Evolutionary conservation across 495 filamentous ascomycete genomes (phyloP), one percentile per base, ranked within the genome.

Genomic region (Chlorociboria aeruginascens): DNA sequence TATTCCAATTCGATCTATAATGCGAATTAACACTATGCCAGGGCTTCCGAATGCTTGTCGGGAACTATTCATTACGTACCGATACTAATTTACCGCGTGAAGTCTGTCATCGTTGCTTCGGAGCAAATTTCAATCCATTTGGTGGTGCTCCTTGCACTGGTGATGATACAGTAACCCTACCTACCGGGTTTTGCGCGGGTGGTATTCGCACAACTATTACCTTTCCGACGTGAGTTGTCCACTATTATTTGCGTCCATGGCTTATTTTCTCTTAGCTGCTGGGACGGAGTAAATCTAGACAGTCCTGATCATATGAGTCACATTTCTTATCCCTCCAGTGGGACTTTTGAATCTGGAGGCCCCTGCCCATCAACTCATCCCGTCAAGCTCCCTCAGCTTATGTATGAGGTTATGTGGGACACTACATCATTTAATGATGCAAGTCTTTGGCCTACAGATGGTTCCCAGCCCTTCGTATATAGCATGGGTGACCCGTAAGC

Each of bases 221-320:
- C 28, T 74, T 72, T 56, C 71, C 71, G 2, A 68, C 68, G 49
- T 66, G 40, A 56, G 62, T 51, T 14, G 11, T 45, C 13, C 9
- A 14, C 8, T 31, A 9, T 17, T 30, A 7, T 32, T 40, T 61
- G 61, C 60, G 61, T 25, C 57, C 61, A 1, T 61, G 61, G 61
- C 20, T 4, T 25, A 25, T 2, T 25, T 25, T 1, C 58, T 8
- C 46, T 32, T 30, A 37, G 40, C 14, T 94, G 87, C 73, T 93
- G 87, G 87, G 83, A 93, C 59, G 87, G 87, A 30, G 72, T 79
- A 49, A 73, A 86, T 8, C 67, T 79, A 32, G 72, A 77, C 40
- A 71, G 63, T 34, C 58, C 66, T 29, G 64, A 72, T 49, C 73
- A 83, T 58, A 67, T 69, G 56, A 66, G 65, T 7, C 78, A 82